These are phyloP conservation scores for Suhomyces guaymorum DNA, from an alignment of 1,139 yeast species.

Conservation along the genomic window DNA sequence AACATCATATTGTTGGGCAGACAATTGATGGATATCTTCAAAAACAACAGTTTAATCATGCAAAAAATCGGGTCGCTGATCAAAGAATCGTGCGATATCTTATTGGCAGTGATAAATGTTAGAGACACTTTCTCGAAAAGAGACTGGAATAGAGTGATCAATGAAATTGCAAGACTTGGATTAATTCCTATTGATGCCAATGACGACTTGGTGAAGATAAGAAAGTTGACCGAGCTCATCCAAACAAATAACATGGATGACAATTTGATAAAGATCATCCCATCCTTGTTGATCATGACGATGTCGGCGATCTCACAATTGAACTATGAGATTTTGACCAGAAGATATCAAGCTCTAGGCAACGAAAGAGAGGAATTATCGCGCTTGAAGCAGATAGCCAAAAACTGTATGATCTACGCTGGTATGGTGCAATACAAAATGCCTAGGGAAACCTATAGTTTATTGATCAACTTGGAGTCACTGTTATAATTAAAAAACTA, in stretches of 20 bases:
- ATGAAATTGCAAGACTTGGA: constrained; percentile 57
- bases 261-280: constrained; percentile 74
- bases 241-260: constrained; percentile 58
- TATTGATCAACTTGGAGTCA: constrained; percentile 71
- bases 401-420: constrained; percentile 90
- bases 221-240: constrained; percentile 45
- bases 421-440: constrained; percentile 94
- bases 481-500: constrained; percentile 31
- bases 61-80: constrained; percentile 45
- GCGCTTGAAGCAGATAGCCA: constrained; percentile 63
- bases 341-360: constrained; percentile 50
- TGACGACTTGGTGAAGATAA: constrained; percentile 37
- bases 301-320: constrained; percentile 77
- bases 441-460: constrained; percentile 88
- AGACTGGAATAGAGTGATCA: constrained; percentile 64
- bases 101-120: constrained; percentile 68
- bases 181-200: constrained; percentile 61
- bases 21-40: constrained; percentile 55
- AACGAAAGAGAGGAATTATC: constrained; percentile 57
- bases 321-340: constrained; percentile 48
- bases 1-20: constrained; percentile 59
- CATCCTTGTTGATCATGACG: constrained; percentile 74
- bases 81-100: constrained; percentile 62
- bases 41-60: constrained; percentile 51
- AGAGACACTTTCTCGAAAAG: constrained; percentile 59